Evolutionary conservation across 192 early-diverging fungal genomes (phyloP).

Genomic region (Coemansia guatemalensis): DNA sequence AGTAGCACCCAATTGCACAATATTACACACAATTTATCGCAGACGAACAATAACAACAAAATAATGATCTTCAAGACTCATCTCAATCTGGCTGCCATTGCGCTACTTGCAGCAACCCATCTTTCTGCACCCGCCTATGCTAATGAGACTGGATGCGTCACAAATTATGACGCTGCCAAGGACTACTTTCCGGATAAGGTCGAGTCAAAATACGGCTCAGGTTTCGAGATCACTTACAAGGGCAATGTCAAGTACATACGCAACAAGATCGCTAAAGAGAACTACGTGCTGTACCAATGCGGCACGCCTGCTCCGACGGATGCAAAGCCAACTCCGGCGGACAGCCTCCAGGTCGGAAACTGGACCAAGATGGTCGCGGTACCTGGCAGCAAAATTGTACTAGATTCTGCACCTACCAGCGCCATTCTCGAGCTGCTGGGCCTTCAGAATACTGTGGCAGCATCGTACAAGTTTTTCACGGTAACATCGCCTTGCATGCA

Average conservation of each 20-base stretch:
- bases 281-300: constrained; percentile 71
- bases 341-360: constrained; percentile 42
- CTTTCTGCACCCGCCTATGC: constrained; percentile 6
- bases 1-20: not conserved
- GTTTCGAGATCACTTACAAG: constrained; percentile 62
- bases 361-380: constrained; percentile 50
- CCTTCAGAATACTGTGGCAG: constrained; percentile 31
- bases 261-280: constrained; percentile 56
- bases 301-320: constrained; percentile 58
- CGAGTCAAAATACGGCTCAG: constrained; percentile 55
- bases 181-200: constrained; percentile 58
- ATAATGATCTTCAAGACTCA: constrained; percentile 31
- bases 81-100: constrained; percentile 13
- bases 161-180: constrained; percentile 22
- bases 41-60: not conserved
- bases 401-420: constrained; percentile 46
- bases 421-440: constrained; percentile 47
- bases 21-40: not conserved
- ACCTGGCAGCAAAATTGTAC: constrained; percentile 37
- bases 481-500: constrained; percentile 56
- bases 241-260: constrained; percentile 66
- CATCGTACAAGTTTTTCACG: constrained; percentile 35
- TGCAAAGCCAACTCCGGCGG: constrained; percentile 48
- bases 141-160: constrained; percentile 37
- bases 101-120: constrained; percentile 10